A percentile compares a stretch with the other conserved stretches of the same genome.
These are phyloP conservation scores for Uronychia setigera DNA, from an alignment of 73 alveolate genomes.

Conservation along the genomic window DNA sequence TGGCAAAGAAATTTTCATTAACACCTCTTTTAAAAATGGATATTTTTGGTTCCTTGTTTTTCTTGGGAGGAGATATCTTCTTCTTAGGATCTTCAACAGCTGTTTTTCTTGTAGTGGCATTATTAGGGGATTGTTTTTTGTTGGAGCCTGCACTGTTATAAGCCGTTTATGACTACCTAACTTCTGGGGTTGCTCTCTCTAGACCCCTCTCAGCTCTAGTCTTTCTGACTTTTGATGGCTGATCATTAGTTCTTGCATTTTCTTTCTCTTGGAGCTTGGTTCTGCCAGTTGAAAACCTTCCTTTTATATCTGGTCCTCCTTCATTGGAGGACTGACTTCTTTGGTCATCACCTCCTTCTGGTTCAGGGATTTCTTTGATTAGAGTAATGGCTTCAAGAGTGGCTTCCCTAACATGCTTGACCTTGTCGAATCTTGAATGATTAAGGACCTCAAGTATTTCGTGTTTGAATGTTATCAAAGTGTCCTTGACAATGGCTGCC, in stretches of 20 bases:
- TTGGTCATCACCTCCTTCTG: conserved; percentile 20
- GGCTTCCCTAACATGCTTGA: conserved; percentile 93
- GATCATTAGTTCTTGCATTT: neutral
- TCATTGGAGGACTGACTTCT: neutral
- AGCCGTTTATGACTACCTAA: too few relatives aligned
- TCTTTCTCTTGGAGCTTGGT: neutral
- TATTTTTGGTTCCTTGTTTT: neutral
- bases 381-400: conserved; percentile 70
- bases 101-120: too few relatives aligned
- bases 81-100: neutral
- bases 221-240: too few relatives aligned
- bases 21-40: neutral
- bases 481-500: conserved; percentile 88
- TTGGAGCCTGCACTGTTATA: too few relatives aligned
- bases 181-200: too few relatives aligned
- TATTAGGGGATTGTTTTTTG: too few relatives aligned
- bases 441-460: conserved; percentile 85
- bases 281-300: neutral
- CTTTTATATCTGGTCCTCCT: neutral
- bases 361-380: conserved; percentile 38
- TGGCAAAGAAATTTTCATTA: neutral
- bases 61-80: neutral
- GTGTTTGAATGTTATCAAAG: conserved; percentile 79
- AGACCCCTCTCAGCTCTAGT: too few relatives aligned
- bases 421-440: conserved; percentile 87